Percentiles rank a stretch among this genome's conserved stretches.
phyloP scores from a whole-genome alignment of 441 rosid genomes.

The Rhodomyrtus psidioides region DNA sequence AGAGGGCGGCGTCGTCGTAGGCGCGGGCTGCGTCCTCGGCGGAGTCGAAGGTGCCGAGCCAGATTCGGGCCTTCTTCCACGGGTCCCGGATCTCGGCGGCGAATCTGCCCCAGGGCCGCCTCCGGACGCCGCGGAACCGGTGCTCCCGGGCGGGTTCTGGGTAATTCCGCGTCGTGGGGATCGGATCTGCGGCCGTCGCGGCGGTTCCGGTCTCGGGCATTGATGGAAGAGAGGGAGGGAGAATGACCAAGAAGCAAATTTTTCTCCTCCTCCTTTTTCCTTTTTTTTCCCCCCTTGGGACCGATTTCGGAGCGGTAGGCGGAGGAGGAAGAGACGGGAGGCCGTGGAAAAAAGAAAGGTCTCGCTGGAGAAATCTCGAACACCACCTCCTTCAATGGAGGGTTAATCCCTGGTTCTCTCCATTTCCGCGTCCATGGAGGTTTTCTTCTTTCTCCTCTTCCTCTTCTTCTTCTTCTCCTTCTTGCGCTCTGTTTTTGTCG shows the following conservation, averaged over 20 bases:
- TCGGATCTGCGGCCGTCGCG: background rate
- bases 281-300: background rate
- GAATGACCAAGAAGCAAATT: background rate
- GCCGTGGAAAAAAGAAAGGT: background rate
- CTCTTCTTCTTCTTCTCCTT: background rate
- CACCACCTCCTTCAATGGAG: background rate
- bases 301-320: background rate
- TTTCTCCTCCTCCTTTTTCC: background rate
- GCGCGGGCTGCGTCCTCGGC: slow-evolving; percentile 28
- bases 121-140: slow-evolving; percentile 23
- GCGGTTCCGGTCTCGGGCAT: background rate
- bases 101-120: slow-evolving; percentile 28
- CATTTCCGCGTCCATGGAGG: background rate
- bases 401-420: background rate
- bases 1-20: slow-evolving; percentile 20
- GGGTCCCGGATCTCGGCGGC: slow-evolving; percentile 37
- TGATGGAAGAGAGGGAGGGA: background rate
- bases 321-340: background rate
- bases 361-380: background rate
- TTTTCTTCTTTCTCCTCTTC: background rate
- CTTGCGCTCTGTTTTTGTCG: background rate
- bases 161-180: background rate
- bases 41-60: slow-evolving; percentile 31
- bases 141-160: background rate
- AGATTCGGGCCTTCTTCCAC: slow-evolving; percentile 19